Base-by-base conservation (phyloP, 1,284 basidiomycete species). In the Ustilago crameri region DNA sequence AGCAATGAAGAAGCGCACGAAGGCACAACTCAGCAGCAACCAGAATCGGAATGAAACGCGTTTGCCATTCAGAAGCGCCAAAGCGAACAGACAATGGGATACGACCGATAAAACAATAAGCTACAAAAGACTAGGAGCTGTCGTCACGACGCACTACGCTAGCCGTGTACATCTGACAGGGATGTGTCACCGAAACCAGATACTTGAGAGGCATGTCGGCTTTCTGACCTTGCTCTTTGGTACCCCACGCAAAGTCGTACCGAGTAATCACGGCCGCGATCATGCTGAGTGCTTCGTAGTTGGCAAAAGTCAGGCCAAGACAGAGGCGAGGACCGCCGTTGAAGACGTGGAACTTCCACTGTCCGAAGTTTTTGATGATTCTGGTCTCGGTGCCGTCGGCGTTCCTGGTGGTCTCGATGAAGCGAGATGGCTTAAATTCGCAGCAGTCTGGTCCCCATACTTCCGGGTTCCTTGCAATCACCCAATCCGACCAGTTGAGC, bases 401-500 rank as follows among this genome's bases (percentile, higher is more conserved):
- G 2, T 26, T 38, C 22, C 47, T 53, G 24, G 34, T 57, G n/a
- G 43, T 43, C 24, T 71, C 67, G 37, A 80, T 54, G 57, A 79
- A 80, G 17, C 78, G 59, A 22, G 49, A 27, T 2, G 78, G 78
- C 4, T 74, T 73, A 53, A 68, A 80, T 17, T 77, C 68, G 26
- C 49, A 68, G 47, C 63, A 67, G 41, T 70, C 67, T 1, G 59
- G 62, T 1, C 78, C 78, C 76, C 76, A 80, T 5, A 80, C 74
- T 5, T 74, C 74, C 0, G 74, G 70, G 40, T 72, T 64, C 10
- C 78, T 57, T 5, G 61, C 68, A 53, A 80, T 79, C 20, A 71
- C 75, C 77, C 77, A 80, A 53, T 80, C 78, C 30, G 68, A 75
- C 76, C 76, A 80, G 34, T 56, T 61, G 10, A 77, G 27, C 45